Base-by-base conservation (phyloP, 345 rosid genomes). In the Geranium rotundifolium region DNA sequence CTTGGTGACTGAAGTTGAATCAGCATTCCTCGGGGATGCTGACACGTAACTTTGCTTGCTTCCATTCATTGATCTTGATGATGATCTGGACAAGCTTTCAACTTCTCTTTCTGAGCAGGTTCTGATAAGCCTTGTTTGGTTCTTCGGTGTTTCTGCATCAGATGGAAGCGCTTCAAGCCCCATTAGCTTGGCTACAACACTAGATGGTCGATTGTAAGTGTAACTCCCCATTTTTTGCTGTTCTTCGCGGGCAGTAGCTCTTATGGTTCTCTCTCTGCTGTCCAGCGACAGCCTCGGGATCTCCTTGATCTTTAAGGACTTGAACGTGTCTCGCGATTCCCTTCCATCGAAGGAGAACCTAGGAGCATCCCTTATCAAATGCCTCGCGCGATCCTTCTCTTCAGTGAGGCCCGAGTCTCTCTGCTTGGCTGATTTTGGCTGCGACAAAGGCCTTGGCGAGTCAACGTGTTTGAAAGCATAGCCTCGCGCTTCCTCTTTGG, bases 281-380 rank as follows among this genome's bases (percentile, higher is more conserved):
- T 90, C 97, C 66, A 95, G 64, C 15, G 99, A 90, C 67, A 90
- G 74, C 76, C 99, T 86, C 1, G 95, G 99, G 23, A 80, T 77
- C 73, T 88, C 97, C 66, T 85, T 88, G 62, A 85, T 70, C 88
- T 88, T 86, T 19, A 74, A 14, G 69, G 91, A 75, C 70, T 81
- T 88, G 61, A 65, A 58, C 30, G 77, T 61, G 50, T 82, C 84
- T 59, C 85, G 68, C 17, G 85, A 67, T 69, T 84, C 89, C 69
- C 83, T 76, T 69, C 89, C 97, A 60, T 95, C 99, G 65, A 80
- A 90, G 66, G 99, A 95, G 80, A 82, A 79, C 60, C 97, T 81
- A 55, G 84, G 91, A 63, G 84, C 77, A 66, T 90, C 95, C 70
- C 67, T 85, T 54, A 69, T 39, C 18, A 61, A 75, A 52, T 67